Percentiles rank a stretch among this genome's conserved stretches.
These are phyloP conservation scores for Aspergillus pseudoviridinutans DNA, from an alignment of 2,329 filamentous ascomycete genomes.

Conservation along the genomic window DNA sequence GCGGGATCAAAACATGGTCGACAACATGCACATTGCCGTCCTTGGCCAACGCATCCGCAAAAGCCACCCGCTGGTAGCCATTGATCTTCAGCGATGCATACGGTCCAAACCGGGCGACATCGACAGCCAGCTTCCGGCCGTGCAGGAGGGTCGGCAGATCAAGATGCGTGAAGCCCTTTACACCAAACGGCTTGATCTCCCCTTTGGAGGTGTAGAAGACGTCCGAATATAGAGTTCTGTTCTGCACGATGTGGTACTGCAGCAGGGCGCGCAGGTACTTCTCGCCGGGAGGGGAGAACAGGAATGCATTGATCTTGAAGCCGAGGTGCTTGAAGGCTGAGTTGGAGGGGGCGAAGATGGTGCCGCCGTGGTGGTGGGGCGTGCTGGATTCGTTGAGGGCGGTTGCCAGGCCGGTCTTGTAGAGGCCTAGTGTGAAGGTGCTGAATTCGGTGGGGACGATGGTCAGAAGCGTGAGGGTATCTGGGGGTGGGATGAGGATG, in stretches of 20 bases:
- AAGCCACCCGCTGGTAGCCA: constrained; percentile 60
- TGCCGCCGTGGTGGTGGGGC: constrained; percentile 60
- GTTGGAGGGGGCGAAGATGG: constrained; percentile 79
- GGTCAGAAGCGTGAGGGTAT: constrained; percentile 59
- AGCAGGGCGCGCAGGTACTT: constrained; percentile 75
- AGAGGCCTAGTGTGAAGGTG: constrained; percentile 69
- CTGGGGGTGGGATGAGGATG: constrained; percentile 72
- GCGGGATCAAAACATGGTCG: constrained; percentile 69
- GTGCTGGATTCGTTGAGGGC: constrained; percentile 44
- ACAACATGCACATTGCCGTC: constrained; percentile 84
- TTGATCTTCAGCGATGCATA: constrained; percentile 73
- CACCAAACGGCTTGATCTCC: constrained; percentile 18
- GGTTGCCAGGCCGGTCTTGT: constrained; percentile 67
- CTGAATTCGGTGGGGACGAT: constrained; percentile 68
- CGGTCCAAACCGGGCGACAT: constrained; percentile 65
- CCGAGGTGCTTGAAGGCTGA: constrained; percentile 74
- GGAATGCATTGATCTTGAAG: constrained; percentile 69
- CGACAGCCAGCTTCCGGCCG: constrained; percentile 64
- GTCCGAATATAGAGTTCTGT: constrained; percentile 78
- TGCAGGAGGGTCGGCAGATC: constrained; percentile 71
- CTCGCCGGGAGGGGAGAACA: constrained; percentile 72
- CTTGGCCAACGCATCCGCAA: constrained; percentile 67
- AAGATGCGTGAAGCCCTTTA: constrained; percentile 40
- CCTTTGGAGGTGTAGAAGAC: constrained; percentile 56
- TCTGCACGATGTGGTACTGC: constrained; percentile 71